A percentile compares a stretch with the other conserved stretches of the same genome.
phyloP scores from a whole-genome alignment of 2,329 filamentous ascomycete genomes.

The Didymella keratinophila region DNA sequence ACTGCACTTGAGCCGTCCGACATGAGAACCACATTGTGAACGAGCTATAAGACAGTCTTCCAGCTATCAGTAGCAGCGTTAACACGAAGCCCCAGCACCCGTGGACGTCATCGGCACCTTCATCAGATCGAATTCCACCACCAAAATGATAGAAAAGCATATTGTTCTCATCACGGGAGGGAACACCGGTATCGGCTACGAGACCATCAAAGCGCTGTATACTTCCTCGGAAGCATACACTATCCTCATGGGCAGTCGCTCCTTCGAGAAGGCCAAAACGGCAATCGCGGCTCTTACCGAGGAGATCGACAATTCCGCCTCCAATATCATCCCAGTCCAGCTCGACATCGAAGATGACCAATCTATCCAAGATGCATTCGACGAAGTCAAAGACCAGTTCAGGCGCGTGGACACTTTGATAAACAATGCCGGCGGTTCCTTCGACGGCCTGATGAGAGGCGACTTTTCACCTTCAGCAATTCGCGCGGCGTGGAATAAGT shows the following conservation, averaged over 20 bases:
- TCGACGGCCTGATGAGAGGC: slow-evolving; percentile 50
- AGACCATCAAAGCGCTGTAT: slow-evolving; percentile 64
- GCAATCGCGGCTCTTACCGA: slow-evolving; percentile 57
- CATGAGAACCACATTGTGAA: too few relatives aligned
- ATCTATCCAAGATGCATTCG: slow-evolving; percentile 58
- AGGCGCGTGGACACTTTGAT: slow-evolving; percentile 46
- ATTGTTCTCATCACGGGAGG: slow-evolving; percentile 6
- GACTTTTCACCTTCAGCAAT: slow-evolving; percentile 37
- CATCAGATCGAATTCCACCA: slow-evolving; percentile 1
- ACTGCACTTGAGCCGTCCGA: too few relatives aligned
- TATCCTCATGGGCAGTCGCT: slow-evolving; percentile 65
- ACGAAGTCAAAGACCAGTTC: slow-evolving; percentile 45
- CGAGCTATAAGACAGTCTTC: too few relatives aligned
- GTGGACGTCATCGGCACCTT: too few relatives aligned
- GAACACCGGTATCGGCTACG: slow-evolving; percentile 64
- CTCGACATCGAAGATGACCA: slow-evolving; percentile 63
- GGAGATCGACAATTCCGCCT: too few relatives aligned
- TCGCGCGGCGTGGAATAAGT: slow-evolving; percentile 32
- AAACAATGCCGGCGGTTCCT: slow-evolving; percentile 54
- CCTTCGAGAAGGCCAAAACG: slow-evolving; percentile 58
- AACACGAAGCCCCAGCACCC: too few relatives aligned
- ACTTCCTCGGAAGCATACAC: slow-evolving; percentile 59
- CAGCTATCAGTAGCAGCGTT: too few relatives aligned
- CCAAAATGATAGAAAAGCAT: too few relatives aligned
- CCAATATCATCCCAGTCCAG: slow-evolving; percentile 55